phyloP scores from a whole-genome alignment of 441 rosid species.

The Isatis lusitanica region DNA sequence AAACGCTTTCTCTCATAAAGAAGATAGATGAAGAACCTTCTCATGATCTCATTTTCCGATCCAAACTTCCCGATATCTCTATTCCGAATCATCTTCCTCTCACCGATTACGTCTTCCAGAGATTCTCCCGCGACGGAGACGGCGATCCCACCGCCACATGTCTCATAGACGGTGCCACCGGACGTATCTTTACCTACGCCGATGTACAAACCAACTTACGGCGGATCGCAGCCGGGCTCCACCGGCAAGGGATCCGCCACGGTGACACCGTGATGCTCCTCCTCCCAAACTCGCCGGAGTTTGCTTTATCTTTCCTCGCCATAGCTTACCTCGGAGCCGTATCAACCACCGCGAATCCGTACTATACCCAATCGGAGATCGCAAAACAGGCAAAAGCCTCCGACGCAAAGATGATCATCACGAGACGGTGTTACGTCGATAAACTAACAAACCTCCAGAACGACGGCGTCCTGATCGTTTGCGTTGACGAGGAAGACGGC shows the following conservation, averaged over 20 bases:
- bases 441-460: conserved; percentile 23
- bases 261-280: conserved; percentile 45
- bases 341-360: conserved; percentile 51
- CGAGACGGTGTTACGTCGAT: conserved; percentile 36
- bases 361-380: conserved; percentile 47
- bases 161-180: conserved; percentile 48
- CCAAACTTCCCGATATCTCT: conserved; percentile 57
- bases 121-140: conserved; percentile 28
- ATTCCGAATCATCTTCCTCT: conserved; percentile 53
- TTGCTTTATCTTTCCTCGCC: conserved; percentile 46
- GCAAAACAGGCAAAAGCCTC: conserved; percentile 47
- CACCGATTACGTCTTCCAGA: conserved; percentile 44
- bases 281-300: conserved; percentile 50
- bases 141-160: conserved; percentile 19
- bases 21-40: conserved; percentile 26
- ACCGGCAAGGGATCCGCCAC: conserved; percentile 41
- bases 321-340: conserved; percentile 43
- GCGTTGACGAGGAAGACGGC: conserved; percentile 21
- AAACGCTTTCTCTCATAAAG: conserved; percentile 21
- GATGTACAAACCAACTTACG: conserved; percentile 40
- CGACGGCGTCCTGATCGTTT: conserved; percentile 35
- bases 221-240: conserved; percentile 41
- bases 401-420: conserved; percentile 42
- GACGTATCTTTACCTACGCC: conserved; percentile 35
- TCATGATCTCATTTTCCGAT: conserved; percentile 46